phyloP scores from a whole-genome alignment of 2,329 filamentous ascomycete species.

The Exutisphaerella laricina region DNA sequence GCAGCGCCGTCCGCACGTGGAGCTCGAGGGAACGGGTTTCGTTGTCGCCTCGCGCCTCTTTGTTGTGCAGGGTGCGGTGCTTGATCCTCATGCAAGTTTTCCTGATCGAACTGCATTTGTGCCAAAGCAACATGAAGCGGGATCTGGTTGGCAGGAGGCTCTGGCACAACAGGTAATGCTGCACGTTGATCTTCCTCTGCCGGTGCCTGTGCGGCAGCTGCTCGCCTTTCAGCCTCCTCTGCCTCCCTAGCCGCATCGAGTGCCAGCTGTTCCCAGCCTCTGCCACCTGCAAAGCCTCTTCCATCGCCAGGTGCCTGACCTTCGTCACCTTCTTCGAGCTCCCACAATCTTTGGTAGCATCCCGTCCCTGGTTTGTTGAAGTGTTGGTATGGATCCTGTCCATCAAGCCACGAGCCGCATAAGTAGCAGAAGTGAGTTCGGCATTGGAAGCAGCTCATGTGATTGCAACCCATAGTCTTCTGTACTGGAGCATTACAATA shows the following conservation, averaged over 20 bases:
- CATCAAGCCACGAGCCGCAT: conserved; percentile 78
- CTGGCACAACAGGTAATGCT: conserved; percentile 9
- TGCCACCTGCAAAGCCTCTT: conserved; percentile 37
- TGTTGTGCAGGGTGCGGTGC: conserved; percentile 5
- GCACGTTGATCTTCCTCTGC: conserved; percentile 17
- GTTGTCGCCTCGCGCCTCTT: conserved; percentile 14
- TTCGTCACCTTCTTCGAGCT: conserved; percentile 72
- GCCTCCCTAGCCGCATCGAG: conserved; percentile 32
- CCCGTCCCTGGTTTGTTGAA: conserved; percentile 66
- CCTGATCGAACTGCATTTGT: conserved; percentile 14
- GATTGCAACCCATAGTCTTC: conserved; percentile 92
- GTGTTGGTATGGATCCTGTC: conserved; percentile 77
- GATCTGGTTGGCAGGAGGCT: conserved; percentile 10
- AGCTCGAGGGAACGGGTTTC: conserved; percentile 24
- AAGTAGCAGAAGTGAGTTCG: conserved; percentile 92
- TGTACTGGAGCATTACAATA: conserved; percentile 79
- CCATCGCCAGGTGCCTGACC: conserved; percentile 39
- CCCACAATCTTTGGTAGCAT: conserved; percentile 87
- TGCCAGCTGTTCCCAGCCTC: conserved; percentile 41
- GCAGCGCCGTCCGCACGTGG: conserved; percentile 18
- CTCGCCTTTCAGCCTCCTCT: conserved; percentile 30
- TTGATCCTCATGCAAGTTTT: conserved; percentile 6
- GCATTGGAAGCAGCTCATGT: conserved; percentile 92
- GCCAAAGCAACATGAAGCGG: conserved; percentile 20
- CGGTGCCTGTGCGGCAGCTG: conserved; percentile 29